Percentiles rank a stretch among this genome's conserved stretches.
Conservation (phyloP, 192 early-diverging fungal genomes). For the Coemansia sp. region DNA sequence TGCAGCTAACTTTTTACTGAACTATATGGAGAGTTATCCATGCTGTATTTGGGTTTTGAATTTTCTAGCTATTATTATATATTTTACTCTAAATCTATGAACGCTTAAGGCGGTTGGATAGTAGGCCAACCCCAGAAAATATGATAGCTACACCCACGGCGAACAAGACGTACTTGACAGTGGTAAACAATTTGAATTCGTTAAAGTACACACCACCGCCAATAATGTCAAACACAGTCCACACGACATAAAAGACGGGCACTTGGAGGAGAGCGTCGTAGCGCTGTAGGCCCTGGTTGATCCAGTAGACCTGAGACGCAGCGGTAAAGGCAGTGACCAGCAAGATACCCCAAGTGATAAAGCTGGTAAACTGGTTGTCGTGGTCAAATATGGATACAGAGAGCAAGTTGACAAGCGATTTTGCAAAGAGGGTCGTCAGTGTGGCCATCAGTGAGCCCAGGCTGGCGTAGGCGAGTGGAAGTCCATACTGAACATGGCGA, state of each 20-base stretch:
- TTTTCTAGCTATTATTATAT: not conserved
- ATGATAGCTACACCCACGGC: constrained; percentile 66
- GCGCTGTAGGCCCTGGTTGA: constrained; percentile 75
- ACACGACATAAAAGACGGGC: constrained; percentile 78
- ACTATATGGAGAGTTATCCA: no score
- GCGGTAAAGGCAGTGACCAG: constrained; percentile 73
- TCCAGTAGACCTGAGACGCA: constrained; percentile 79
- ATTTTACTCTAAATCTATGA: not conserved
- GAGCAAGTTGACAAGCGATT: constrained; percentile 74
- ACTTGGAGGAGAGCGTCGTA: constrained; percentile 84
- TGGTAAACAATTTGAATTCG: constrained; percentile 69
- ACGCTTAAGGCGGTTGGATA: constrained; percentile 61
- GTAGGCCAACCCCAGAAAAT: constrained; percentile 68
- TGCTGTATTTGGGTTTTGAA: no score
- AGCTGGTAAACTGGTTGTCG: constrained; percentile 71
- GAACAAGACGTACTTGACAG: constrained; percentile 65
- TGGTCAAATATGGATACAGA: constrained; percentile 62
- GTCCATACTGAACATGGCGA: constrained; percentile 54
- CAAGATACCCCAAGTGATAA: constrained; percentile 67
- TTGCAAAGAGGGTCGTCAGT: constrained; percentile 77
- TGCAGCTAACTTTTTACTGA: no score
- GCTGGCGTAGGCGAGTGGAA: constrained; percentile 72
- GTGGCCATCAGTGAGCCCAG: constrained; percentile 77
- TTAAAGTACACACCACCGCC: constrained; percentile 81
- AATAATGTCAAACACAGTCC: constrained; percentile 80